Percentiles rank a stretch among this genome's conserved stretches.
Evolutionary conservation across 1,139 yeast genomes (phyloP).

Genomic region (Hansenula sp.): DNA sequence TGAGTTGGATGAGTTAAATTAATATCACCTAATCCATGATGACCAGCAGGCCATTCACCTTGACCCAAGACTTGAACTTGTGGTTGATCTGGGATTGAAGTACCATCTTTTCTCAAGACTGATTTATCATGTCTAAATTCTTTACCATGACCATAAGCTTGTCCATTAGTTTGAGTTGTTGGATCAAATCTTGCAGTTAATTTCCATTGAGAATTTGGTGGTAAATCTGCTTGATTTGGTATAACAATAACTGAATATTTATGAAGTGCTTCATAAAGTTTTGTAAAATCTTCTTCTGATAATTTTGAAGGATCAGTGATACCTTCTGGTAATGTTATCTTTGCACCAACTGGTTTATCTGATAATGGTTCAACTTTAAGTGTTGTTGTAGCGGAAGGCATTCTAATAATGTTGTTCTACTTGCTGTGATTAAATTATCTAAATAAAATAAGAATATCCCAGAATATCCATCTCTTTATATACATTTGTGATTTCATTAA

Average conservation of each 20-base stretch:
- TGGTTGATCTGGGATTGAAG: slow-evolving; percentile 74
- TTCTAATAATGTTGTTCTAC: too few relatives aligned
- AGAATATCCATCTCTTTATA: too few relatives aligned
- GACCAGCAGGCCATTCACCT: slow-evolving; percentile 62
- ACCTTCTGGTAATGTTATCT: slow-evolving; percentile 56
- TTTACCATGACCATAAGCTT: slow-evolving; percentile 80
- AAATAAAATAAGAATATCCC: too few relatives aligned
- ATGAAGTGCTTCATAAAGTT: slow-evolving; percentile 60
- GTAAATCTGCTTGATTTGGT: slow-evolving; percentile 59
- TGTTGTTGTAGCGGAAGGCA: slow-evolving; percentile 8
- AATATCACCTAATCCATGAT: slow-evolving; percentile 68
- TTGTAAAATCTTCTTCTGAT: slow-evolving; percentile 57
- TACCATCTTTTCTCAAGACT: slow-evolving; percentile 75
- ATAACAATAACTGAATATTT: slow-evolving; percentile 67
- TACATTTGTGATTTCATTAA: too few relatives aligned
- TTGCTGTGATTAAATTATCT: too few relatives aligned
- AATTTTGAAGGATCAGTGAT: slow-evolving; percentile 73
- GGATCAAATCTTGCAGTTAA: slow-evolving; percentile 78
- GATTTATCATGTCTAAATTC: slow-evolving; percentile 77
- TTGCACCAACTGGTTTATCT: slow-evolving; percentile 61
- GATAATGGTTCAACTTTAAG: slow-evolving; percentile 41
- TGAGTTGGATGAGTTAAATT: slow-evolving; percentile 79
- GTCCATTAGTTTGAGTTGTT: slow-evolving; percentile 46
- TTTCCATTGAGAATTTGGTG: slow-evolving; percentile 70
- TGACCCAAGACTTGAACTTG: slow-evolving; percentile 89